These are phyloP conservation scores for Rhodotorula paludigena DNA, from an alignment of 768 basidiomycete genomes.

Conservation along the genomic window DNA sequence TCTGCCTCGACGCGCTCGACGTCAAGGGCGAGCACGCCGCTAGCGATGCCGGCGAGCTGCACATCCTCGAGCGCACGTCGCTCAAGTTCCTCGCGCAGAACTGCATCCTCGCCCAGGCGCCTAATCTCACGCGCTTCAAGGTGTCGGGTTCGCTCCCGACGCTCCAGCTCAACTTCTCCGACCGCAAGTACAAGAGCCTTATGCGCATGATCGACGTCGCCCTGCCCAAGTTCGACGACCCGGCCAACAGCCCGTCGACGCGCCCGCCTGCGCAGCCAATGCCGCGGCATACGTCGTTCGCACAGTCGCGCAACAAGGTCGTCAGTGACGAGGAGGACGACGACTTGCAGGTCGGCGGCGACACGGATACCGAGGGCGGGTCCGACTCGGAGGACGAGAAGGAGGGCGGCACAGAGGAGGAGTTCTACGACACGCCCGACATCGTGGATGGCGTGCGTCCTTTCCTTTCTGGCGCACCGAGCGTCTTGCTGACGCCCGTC, in stretches of 20 bases:
- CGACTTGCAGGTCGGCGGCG: conserved; percentile 43
- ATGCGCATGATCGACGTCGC: conserved; percentile 89
- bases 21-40: conserved; percentile 45
- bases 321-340: conserved; percentile 58
- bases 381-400: conserved; percentile 51
- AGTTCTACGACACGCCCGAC: conserved; percentile 42
- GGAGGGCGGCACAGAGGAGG: conserved; percentile 49
- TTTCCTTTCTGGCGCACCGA: too few species aligned
- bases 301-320: conserved; percentile 51
- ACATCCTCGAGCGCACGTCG: conserved; percentile 85
- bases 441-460: conserved; percentile 41
- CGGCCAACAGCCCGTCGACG: conserved; percentile 12
- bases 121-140: conserved; percentile 81
- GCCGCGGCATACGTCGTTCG: conserved; percentile 28
- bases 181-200: conserved; percentile 81
- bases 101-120: conserved; percentile 79
- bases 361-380: conserved; percentile 44
- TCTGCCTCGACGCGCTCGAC: conserved; percentile 71
- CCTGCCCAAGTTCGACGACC: conserved; percentile 69
- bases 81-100: conserved; percentile 84
- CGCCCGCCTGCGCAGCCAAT: conserved; percentile 7
- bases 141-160: conserved; percentile 80
- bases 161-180: conserved; percentile 82
- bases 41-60: conserved; percentile 54
- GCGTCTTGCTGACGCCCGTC: not conserved